Conservation (phyloP, 441 rosid species). For the Brassica hybrid region DNA sequence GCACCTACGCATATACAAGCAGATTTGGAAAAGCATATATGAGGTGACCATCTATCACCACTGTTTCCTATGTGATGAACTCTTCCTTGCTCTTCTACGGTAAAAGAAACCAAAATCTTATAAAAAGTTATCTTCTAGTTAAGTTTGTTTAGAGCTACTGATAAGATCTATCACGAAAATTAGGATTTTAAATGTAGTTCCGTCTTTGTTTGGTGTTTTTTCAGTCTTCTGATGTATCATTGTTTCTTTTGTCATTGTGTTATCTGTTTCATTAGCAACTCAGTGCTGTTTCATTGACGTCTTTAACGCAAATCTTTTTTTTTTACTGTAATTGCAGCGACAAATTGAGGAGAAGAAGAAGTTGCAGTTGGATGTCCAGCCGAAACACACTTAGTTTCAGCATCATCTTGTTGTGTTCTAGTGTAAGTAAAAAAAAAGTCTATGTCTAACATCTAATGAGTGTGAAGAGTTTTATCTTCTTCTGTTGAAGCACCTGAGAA, state of each 20-base stretch:
- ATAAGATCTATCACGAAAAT: no score
- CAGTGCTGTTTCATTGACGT: background rate
- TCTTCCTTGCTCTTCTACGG: background rate
- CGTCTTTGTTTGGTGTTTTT: background rate
- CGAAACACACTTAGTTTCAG: constrained; percentile 40
- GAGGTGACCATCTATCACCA: constrained; percentile 41
- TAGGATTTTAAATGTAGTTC: constrained; percentile 1
- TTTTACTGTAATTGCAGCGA: constrained; percentile 41
- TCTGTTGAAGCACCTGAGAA: constrained; percentile 18
- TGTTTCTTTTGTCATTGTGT: constrained; percentile 13
- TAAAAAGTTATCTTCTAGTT: background rate
- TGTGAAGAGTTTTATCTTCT: background rate
- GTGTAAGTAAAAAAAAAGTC: background rate
- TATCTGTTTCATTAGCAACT: background rate
- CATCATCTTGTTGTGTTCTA: constrained; percentile 7
- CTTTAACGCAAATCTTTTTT: no score
- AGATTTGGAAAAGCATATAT: constrained; percentile 43
- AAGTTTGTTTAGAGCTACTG: no score
- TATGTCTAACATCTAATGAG: constrained; percentile 1
- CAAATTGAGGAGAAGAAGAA: constrained; percentile 54
- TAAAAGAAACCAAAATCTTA: constrained; percentile 2
- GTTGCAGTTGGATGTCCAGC: constrained; percentile 43
- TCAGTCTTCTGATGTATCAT: no score
- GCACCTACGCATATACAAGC: constrained; percentile 48
- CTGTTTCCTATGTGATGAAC: background rate